Conservation (phyloP, 306 rosid genomes). For the Cercis canadensis region DNA sequence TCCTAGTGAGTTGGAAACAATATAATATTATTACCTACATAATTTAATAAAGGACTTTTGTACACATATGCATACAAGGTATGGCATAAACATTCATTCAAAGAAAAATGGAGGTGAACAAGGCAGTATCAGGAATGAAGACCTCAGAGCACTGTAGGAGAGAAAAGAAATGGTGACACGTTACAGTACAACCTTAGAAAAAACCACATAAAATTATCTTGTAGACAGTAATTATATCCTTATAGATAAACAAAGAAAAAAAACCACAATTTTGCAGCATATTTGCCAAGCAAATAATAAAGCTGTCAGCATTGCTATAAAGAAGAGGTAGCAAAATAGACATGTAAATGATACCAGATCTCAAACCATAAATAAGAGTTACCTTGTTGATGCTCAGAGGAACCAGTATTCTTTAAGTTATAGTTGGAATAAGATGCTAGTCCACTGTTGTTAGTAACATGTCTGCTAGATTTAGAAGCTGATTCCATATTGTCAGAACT, state of each 20-base stretch:
- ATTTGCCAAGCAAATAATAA: not conserved
- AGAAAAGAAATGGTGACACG: too few relatives aligned
- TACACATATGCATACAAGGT: not conserved
- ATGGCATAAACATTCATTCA: not conserved
- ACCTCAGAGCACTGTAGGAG: too few relatives aligned
- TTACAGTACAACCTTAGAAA: not conserved
- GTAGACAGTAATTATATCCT: too few relatives aligned
- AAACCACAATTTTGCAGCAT: too few relatives aligned
- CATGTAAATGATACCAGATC: conserved; percentile 9
- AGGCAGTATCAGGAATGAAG: too few relatives aligned
- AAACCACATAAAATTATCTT: not conserved
- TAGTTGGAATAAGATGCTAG: conserved; percentile 37
- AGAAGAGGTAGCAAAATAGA: conserved; percentile 13
- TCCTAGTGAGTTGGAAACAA: too few relatives aligned
- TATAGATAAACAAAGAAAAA: too few relatives aligned
- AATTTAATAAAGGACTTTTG: not conserved
- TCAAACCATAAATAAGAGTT: conserved; percentile 27
- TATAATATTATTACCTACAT: too few relatives aligned
- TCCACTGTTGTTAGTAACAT: conserved; percentile 27
- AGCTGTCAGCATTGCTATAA: not conserved
- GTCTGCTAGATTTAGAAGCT: conserved; percentile 43
- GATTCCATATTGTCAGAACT: conserved; percentile 40
- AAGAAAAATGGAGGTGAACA: too few relatives aligned
- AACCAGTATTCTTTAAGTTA: conserved; percentile 39
- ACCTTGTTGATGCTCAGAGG: conserved; percentile 51